Conservation (phyloP, 345 rosid species). For the Acer saccharum region DNA sequence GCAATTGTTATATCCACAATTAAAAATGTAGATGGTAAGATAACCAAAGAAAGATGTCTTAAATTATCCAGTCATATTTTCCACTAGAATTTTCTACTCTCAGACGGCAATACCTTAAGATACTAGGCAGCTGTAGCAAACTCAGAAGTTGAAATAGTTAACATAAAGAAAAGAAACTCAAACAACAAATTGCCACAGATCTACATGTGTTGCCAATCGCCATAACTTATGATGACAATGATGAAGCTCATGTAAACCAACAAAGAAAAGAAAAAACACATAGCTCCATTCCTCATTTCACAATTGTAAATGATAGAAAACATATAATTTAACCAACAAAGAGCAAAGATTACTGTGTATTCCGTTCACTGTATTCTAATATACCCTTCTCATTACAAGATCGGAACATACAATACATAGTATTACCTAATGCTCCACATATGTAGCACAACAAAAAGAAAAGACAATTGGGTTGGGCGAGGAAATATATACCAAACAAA, state of each 20-base stretch:
- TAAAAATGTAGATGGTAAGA: no score
- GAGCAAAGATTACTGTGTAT: slow-evolving; percentile 26
- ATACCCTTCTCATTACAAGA: slow-evolving; percentile 30
- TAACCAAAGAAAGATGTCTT: not conserved
- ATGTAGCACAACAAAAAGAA: slow-evolving; percentile 32
- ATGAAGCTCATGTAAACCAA: slow-evolving; percentile 8
- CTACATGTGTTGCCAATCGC: not conserved
- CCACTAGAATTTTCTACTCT: not conserved
- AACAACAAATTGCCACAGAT: not conserved
- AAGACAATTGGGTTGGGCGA: not conserved
- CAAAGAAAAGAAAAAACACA: not conserved
- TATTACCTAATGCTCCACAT: slow-evolving; percentile 22
- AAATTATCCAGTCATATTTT: not conserved
- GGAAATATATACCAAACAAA: slow-evolving; percentile 27
- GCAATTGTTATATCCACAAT: not conserved
- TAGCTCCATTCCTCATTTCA: slow-evolving; percentile 11
- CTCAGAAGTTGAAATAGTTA: not conserved
- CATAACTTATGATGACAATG: not conserved
- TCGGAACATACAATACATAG: slow-evolving; percentile 14
- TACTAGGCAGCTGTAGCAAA: not conserved
- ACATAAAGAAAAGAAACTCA: not conserved
- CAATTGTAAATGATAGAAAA: slow-evolving; percentile 8
- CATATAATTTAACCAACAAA: slow-evolving; percentile 17
- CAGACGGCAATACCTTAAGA: not conserved
- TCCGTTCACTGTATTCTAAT: slow-evolving; percentile 35